phyloP scores from a whole-genome alignment of 2,329 filamentous ascomycete genomes.

The Diplocarpon mali region DNA sequence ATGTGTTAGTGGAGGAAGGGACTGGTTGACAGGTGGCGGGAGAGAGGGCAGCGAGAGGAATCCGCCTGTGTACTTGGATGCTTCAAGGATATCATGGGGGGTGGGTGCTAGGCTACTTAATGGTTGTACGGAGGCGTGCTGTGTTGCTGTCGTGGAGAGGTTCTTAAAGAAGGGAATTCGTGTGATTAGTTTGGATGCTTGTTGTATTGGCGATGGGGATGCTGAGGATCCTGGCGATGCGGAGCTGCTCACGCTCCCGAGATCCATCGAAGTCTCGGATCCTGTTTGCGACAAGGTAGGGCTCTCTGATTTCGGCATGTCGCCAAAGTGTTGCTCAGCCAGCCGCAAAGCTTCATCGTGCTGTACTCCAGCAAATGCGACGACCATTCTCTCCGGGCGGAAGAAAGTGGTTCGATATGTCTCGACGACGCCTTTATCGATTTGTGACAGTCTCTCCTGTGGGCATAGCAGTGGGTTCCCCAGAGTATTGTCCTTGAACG shows the following conservation, averaged over 20 bases:
- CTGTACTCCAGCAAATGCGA: conserved; percentile 87
- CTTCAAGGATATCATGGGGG: conserved; percentile 44
- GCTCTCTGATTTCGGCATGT: conserved; percentile 56
- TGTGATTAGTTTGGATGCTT: conserved; percentile 60
- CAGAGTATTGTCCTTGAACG: conserved; percentile 90
- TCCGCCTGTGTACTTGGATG: conserved; percentile 84
- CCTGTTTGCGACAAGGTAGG: conserved; percentile 42
- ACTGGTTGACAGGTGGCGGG: conserved; percentile 65
- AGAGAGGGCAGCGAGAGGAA: conserved; percentile 78
- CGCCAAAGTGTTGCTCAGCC: conserved; percentile 78
- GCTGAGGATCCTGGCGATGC: conserved; percentile 30
- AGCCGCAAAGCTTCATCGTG: conserved; percentile 71
- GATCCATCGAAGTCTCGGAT: conserved; percentile 45
- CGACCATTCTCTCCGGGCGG: conserved; percentile 79
- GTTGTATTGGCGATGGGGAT: conserved; percentile 32
- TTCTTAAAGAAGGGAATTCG: conserved; percentile 87
- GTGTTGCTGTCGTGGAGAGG: conserved; percentile 62
- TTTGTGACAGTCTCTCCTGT: conserved; percentile 64
- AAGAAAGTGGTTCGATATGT: conserved; percentile 78
- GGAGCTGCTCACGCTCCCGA: conserved; percentile 28
- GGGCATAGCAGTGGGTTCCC: conserved; percentile 91
- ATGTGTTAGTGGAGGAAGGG: conserved; percentile 72
- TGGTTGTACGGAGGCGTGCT: conserved; percentile 45
- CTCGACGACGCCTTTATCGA: conserved; percentile 62
- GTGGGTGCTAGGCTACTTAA: conserved; percentile 33